phyloP scores from a whole-genome alignment of 345 rosid genomes.

The Hevea brasiliensis region DNA sequence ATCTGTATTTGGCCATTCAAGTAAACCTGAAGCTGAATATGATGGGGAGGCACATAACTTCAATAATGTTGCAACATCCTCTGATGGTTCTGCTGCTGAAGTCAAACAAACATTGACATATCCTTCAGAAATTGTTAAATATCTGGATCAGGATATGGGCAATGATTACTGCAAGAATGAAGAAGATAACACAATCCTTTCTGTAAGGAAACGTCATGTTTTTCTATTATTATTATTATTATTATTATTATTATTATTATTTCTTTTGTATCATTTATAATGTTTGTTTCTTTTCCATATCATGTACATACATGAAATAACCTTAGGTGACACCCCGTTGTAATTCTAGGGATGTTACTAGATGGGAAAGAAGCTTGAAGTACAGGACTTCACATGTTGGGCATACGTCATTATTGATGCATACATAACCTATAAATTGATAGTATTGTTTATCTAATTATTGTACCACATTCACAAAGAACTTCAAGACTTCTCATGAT shows the following conservation, averaged over 20 bases:
- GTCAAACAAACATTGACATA: slow-evolving; percentile 30
- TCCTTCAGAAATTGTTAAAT: slow-evolving; percentile 38
- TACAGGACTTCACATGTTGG: neutral
- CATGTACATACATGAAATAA: neutral
- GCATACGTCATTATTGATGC: neutral
- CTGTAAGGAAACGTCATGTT: slow-evolving; percentile 35
- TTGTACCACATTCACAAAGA: neutral
- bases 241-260: no score
- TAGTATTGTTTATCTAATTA: neutral
- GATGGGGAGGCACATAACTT: slow-evolving; percentile 18
- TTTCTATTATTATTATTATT: neutral
- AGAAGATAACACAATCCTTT: slow-evolving; percentile 27
- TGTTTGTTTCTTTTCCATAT: no score
- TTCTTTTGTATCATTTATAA: neutral
- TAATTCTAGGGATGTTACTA: neutral
- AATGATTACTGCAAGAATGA: slow-evolving; percentile 24
- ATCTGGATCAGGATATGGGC: slow-evolving; percentile 25
- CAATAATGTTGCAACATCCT: slow-evolving; percentile 24
- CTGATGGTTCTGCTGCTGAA: slow-evolving; percentile 38
- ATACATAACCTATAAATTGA: neutral
- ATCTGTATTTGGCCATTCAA: slow-evolving; percentile 36
- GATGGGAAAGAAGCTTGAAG: neutral
- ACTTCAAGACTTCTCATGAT: no score
- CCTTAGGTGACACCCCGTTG: neutral
- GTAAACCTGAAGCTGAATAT: slow-evolving; percentile 34